Percentiles rank a stretch among this genome's conserved stretches.
Evolutionary conservation across 306 rosid species (phyloP).

Genomic region (Inga laurina): DNA sequence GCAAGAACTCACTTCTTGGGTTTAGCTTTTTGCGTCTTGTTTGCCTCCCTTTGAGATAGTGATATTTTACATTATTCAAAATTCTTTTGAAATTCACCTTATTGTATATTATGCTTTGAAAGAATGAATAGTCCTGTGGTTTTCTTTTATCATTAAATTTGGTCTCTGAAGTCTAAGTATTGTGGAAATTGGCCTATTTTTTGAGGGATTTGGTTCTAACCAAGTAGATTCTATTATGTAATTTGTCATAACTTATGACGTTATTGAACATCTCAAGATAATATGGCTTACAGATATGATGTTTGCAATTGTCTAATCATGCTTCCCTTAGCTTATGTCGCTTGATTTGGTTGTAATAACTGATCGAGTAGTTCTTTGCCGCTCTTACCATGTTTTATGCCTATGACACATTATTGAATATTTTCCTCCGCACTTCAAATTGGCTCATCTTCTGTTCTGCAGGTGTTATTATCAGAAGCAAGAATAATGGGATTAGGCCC

Average conservation of each 20-base stretch:
- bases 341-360: neutral
- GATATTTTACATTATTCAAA: neutral
- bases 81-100: neutral
- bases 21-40: neutral
- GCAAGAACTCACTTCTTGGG: neutral
- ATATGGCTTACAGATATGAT: neutral
- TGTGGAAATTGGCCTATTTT: neutral
- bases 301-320: neutral
- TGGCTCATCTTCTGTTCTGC: constrained; percentile 33
- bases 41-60: neutral
- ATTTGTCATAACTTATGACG: neutral
- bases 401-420: neutral
- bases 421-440: constrained; percentile 25
- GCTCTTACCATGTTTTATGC: neutral
- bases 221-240: neutral
- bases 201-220: neutral
- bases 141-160: neutral
- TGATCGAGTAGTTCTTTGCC: neutral
- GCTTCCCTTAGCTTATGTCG: neutral
- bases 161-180: neutral
- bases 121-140: neutral
- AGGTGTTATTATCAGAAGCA: constrained; percentile 80
- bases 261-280: neutral
- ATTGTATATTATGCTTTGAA: neutral
- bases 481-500: constrained; percentile 92